These are phyloP conservation scores for Rhizopogon sp. DNA, from an alignment of 768 basidiomycete species.

Conservation along the genomic window DNA sequence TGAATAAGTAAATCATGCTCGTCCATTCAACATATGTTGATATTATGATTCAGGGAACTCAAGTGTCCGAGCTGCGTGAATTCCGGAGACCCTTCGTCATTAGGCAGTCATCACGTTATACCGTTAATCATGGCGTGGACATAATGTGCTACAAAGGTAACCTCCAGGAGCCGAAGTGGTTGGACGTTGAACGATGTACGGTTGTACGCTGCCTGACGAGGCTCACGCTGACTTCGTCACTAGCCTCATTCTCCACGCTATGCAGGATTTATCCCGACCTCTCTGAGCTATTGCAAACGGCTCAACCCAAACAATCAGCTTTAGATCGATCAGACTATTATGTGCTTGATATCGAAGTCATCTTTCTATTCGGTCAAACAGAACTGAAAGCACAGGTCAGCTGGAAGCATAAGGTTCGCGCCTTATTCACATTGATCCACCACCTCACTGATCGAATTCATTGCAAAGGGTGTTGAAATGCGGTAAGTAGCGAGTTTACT, in stretches of 20 bases:
- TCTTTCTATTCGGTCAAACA: conserved; percentile 32
- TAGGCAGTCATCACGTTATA: too few relatives aligned
- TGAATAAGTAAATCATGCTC: neutral
- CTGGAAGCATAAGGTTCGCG: conserved; percentile 32
- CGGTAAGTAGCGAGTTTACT: conserved; percentile 10
- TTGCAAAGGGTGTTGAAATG: conserved; percentile 26
- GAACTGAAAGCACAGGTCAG: conserved; percentile 37
- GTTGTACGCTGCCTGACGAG: too few relatives aligned
- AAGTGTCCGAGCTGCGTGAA: neutral
- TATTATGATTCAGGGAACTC: neutral
- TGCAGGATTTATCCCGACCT: neutral
- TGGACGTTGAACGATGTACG: too few relatives aligned
- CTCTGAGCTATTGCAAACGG: neutral
- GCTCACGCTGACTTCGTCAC: too few relatives aligned
- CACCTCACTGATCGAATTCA: neutral
- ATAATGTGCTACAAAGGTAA: too few relatives aligned
- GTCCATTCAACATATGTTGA: neutral
- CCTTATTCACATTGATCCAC: neutral
- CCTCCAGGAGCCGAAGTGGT: too few relatives aligned
- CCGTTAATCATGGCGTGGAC: too few relatives aligned
- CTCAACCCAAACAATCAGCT: neutral
- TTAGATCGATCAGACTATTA: conserved; percentile 11
- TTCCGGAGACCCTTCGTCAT: neutral
- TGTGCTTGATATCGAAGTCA: conserved; percentile 21
- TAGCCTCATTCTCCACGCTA: too few relatives aligned